These are phyloP conservation scores for Pluteus cervinus DNA, from an alignment of 768 basidiomycete species.

Conservation along the genomic window DNA sequence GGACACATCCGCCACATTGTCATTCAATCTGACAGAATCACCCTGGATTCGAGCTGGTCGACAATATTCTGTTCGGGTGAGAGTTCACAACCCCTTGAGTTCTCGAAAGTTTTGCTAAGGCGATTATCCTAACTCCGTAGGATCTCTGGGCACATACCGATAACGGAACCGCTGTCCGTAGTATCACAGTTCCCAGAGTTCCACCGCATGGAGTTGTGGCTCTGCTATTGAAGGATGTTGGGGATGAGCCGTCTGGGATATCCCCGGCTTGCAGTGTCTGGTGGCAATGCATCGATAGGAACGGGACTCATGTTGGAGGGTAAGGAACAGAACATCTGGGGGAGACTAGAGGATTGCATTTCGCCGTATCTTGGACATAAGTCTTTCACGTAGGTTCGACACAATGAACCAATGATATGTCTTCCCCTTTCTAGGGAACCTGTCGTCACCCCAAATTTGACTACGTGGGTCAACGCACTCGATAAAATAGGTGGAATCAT, in stretches of 20 bases:
- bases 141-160: slow-evolving; percentile 53
- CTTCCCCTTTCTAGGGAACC: too few relatives aligned
- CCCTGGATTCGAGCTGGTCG: slow-evolving; percentile 61
- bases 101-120: not conserved
- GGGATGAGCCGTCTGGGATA: slow-evolving; percentile 41
- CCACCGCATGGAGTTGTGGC: slow-evolving; percentile 55
- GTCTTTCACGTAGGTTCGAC: too few relatives aligned
- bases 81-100: slow-evolving; percentile 11
- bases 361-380: too few relatives aligned
- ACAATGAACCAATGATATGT: slow-evolving; percentile 2
- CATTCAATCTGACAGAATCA: slow-evolving; percentile 57
- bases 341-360: not conserved
- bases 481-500: too few relatives aligned
- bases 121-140: slow-evolving; percentile 16
- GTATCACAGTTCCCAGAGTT: slow-evolving; percentile 37
- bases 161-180: slow-evolving; percentile 48
- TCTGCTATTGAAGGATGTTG: slow-evolving; percentile 42
- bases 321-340: slow-evolving; percentile 5
- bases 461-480: too few relatives aligned
- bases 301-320: slow-evolving; percentile 35
- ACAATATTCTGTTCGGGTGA: slow-evolving; percentile 52
- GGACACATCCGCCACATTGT: slow-evolving; percentile 43
- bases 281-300: slow-evolving; percentile 43
- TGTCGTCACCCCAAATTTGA: too few relatives aligned
- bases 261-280: slow-evolving; percentile 47